These are phyloP conservation scores for Colletotrichum musae DNA, from an alignment of 2,329 filamentous ascomycete genomes.

Conservation along the genomic window DNA sequence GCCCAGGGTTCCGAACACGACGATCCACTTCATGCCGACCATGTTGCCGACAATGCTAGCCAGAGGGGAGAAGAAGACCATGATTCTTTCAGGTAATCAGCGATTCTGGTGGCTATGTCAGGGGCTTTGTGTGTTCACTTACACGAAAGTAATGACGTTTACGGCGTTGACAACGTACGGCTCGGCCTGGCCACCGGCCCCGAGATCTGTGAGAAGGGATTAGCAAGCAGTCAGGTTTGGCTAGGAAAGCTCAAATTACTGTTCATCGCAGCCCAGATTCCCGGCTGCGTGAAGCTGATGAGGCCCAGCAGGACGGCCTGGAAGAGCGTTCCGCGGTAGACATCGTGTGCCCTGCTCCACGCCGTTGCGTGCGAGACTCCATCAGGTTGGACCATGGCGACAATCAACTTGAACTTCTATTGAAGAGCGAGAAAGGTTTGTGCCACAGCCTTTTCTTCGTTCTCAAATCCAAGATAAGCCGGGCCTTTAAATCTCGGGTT, in stretches of 20 bases:
- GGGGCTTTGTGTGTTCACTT: not conserved
- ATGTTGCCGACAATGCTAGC: constrained; percentile 31
- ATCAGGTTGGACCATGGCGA: not conserved
- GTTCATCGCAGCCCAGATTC: constrained; percentile 53
- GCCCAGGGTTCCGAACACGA: constrained; percentile 22
- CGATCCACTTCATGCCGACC: constrained; percentile 34
- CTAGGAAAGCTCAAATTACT: not conserved
- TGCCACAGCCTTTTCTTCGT: not conserved
- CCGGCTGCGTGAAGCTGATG: constrained; percentile 60
- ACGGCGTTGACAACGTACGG: constrained; percentile 30
- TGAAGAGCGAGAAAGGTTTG: too few species aligned
- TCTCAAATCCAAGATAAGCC: not conserved
- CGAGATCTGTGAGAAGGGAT: constrained; percentile 1
- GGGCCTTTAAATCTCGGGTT: not conserved
- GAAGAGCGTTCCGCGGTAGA: constrained; percentile 60
- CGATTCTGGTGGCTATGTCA: not conserved
- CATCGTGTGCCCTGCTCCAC: constrained; percentile 13
- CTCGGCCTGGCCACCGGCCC: constrained; percentile 32
- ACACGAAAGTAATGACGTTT: constrained; percentile 32
- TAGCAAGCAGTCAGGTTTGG: not conserved
- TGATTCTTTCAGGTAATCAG: constrained; percentile 4
- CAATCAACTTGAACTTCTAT: not conserved
- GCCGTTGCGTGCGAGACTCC: not conserved
- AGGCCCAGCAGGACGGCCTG: constrained; percentile 61
- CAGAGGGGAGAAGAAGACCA: constrained; percentile 24